These are phyloP conservation scores for Paraglomus brasilianum DNA, from an alignment of 192 early-diverging fungal species.

Conservation along the genomic window DNA sequence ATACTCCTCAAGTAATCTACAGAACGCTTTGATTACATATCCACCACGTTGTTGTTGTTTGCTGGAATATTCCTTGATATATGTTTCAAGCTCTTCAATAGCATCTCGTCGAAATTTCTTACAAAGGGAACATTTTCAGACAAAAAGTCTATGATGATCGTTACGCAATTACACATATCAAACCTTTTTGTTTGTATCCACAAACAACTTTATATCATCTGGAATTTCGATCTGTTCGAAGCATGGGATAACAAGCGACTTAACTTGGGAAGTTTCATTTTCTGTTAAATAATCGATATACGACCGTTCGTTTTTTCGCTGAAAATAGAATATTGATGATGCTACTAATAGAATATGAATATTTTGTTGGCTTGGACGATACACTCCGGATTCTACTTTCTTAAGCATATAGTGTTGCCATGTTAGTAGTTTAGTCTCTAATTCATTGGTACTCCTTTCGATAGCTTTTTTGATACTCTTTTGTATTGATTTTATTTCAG, in stretches of 20 bases:
- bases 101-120: constrained; percentile 15
- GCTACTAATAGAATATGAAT: too few species aligned
- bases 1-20: constrained; percentile 14
- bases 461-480: too few species aligned
- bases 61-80: neutral
- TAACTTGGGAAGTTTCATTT: constrained; percentile 14
- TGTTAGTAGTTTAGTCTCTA: too few species aligned
- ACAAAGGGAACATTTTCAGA: neutral
- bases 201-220: constrained; percentile 2
- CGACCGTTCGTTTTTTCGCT: too few species aligned
- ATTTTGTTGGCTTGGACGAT: too few species aligned
- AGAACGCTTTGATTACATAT: neutral
- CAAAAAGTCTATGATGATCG: neutral
- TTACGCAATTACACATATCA: neutral
- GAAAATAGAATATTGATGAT: too few species aligned
- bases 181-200: constrained; percentile 21
- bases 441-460: too few species aligned
- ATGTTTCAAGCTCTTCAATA: constrained; percentile 4
- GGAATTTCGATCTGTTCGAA: constrained; percentile 5
- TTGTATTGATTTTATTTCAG: too few species aligned
- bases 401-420: too few species aligned
- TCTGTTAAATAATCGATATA: too few species aligned
- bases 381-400: too few species aligned
- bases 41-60: constrained; percentile 2
- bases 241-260: neutral